phyloP scores from a whole-genome alignment of 352 stramenopile genomes.

The Phytopythium sindhum region DNA sequence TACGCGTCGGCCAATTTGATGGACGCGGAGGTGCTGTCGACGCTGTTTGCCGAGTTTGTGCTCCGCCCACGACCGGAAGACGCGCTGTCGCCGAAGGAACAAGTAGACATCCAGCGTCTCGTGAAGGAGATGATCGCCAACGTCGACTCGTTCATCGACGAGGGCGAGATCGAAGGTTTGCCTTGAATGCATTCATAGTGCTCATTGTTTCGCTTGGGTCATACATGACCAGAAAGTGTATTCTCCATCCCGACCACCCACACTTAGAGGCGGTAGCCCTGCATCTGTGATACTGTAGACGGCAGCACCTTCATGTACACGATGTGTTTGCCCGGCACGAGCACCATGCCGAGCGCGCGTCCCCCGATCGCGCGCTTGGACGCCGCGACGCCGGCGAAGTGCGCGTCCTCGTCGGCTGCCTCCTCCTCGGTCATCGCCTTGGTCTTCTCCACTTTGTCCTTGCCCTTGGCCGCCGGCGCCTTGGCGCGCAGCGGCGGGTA shows the following conservation, averaged over 20 bases:
- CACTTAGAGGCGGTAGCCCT: not conserved
- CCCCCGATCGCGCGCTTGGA: slow-evolving; percentile 20
- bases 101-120: slow-evolving; percentile 21
- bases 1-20: slow-evolving; percentile 78
- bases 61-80: slow-evolving; percentile 30
- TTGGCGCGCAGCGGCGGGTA: slow-evolving; percentile 32
- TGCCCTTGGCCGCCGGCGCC: slow-evolving; percentile 18
- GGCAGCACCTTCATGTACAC: slow-evolving; percentile 63
- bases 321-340: slow-evolving; percentile 76
- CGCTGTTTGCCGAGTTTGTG: slow-evolving; percentile 52
- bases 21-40: slow-evolving; percentile 48
- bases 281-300: not conserved
- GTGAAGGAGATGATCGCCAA: slow-evolving; percentile 73
- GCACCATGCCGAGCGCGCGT: slow-evolving; percentile 63
- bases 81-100: slow-evolving; percentile 11
- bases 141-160: slow-evolving; percentile 73
- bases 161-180: slow-evolving; percentile 34
- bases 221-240: not conserved
- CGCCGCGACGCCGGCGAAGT: slow-evolving; percentile 20
- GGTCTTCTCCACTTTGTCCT: slow-evolving; percentile 17
- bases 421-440: slow-evolving; percentile 14
- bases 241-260: not conserved
- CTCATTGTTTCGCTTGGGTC: not conserved
- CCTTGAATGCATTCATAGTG: not conserved
- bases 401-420: slow-evolving; percentile 36